Evolutionary conservation across 768 basidiomycete genomes (phyloP).

Genomic region (Kwoniella europaea): DNA sequence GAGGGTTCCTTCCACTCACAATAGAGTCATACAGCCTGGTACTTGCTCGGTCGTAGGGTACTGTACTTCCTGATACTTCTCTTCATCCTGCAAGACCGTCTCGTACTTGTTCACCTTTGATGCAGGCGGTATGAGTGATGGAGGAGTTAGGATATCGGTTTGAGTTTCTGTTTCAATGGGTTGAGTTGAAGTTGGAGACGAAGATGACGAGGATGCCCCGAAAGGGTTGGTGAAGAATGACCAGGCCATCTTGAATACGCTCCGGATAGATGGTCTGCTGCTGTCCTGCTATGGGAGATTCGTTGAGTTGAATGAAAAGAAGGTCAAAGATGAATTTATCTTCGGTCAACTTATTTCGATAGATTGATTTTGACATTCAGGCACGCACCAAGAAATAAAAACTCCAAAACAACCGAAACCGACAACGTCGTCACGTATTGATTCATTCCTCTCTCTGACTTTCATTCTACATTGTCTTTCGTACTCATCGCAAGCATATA

Average conservation of each 20-base stretch:
- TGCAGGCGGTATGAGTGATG: neutral
- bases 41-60: slow-evolving; percentile 78
- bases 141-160: neutral
- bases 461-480: no score
- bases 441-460: no score
- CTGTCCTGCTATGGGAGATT: neutral
- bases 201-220: neutral
- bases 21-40: slow-evolving; percentile 75
- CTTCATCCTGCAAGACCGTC: slow-evolving; percentile 46
- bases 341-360: neutral
- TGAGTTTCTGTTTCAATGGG: neutral
- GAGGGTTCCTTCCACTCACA: slow-evolving; percentile 39
- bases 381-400: neutral
- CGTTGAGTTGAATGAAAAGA: neutral
- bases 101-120: slow-evolving; percentile 42
- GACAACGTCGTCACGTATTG: neutral
- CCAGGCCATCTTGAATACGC: slow-evolving; percentile 4
- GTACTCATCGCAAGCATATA: no score
- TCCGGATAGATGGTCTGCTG: neutral
- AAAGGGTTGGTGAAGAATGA: slow-evolving; percentile 2
- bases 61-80: slow-evolving; percentile 51
- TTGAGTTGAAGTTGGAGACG: no score
- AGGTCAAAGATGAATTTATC: neutral
- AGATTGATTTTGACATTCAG: neutral
- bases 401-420: neutral